phyloP scores from a whole-genome alignment of 2,329 filamentous ascomycete genomes.

The Penicillium sp. region DNA sequence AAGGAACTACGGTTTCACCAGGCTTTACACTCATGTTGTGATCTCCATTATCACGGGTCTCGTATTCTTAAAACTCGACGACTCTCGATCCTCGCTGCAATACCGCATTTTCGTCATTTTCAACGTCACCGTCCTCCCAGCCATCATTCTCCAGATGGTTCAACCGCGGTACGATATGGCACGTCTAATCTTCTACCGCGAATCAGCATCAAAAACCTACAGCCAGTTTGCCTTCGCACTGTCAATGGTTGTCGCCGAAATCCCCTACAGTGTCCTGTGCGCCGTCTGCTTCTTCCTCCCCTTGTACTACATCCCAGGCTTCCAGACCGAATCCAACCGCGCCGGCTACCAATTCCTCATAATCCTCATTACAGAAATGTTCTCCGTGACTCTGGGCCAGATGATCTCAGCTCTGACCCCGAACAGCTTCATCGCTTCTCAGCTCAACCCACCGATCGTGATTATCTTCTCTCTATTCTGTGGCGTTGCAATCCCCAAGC shows the following conservation, averaged over 20 bases:
- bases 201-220: conserved; percentile 84
- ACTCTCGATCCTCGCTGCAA: conserved; percentile 73
- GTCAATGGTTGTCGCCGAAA: conserved; percentile 75
- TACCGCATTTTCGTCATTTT: conserved; percentile 88
- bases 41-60: conserved; percentile 77
- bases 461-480: conserved; percentile 84
- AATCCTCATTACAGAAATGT: conserved; percentile 77
- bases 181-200: conserved; percentile 79
- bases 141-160: conserved; percentile 78
- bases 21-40: conserved; percentile 78
- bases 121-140: conserved; percentile 77
- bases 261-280: conserved; percentile 80
- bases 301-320: conserved; percentile 79
- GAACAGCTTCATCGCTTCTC: conserved; percentile 71
- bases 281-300: conserved; percentile 78
- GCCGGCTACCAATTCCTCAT: conserved; percentile 88
- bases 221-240: conserved; percentile 73
- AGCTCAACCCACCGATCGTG: conserved; percentile 78
- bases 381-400: conserved; percentile 77
- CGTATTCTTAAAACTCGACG: conserved; percentile 72
- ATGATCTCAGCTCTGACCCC: conserved; percentile 74
- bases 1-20: conserved; percentile 84
- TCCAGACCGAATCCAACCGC: conserved; percentile 60
- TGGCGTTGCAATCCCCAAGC: conserved; percentile 76
- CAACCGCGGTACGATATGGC: conserved; percentile 80